phyloP scores from a whole-genome alignment of 139 green algal species.

The Volvox africanus region DNA sequence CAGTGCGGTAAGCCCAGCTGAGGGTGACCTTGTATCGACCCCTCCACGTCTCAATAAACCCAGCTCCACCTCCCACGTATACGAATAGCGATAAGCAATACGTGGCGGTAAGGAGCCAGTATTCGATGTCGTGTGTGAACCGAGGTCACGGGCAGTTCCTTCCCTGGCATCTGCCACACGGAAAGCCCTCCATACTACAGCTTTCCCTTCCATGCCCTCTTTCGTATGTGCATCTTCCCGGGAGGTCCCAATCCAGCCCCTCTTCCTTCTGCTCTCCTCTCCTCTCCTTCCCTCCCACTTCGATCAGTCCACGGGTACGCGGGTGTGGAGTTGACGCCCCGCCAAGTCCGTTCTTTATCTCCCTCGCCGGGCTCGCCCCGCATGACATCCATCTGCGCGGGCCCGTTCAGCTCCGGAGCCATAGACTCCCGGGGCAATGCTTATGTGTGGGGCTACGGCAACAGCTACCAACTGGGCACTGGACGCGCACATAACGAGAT shows the following conservation, averaged over 20 bases:
- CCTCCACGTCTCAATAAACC: too few relatives aligned
- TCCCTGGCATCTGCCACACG: too few relatives aligned
- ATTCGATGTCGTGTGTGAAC: too few relatives aligned
- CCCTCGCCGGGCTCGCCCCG: neutral
- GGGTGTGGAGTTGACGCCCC: slow-evolving; percentile 10
- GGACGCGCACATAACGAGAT: slow-evolving; percentile 50
- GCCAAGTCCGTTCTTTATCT: slow-evolving; percentile 13
- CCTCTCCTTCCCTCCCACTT: neutral
- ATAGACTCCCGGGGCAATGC: slow-evolving; percentile 42
- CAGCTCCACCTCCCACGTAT: too few relatives aligned
- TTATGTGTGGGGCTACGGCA: slow-evolving; percentile 62
- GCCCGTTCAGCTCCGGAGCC: slow-evolving; percentile 50
- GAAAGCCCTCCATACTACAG: too few relatives aligned
- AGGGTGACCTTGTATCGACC: too few relatives aligned
- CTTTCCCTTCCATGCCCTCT: too few relatives aligned
- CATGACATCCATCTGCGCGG: slow-evolving; percentile 42
- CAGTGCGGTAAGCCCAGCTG: too few relatives aligned
- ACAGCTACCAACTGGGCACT: slow-evolving; percentile 58
- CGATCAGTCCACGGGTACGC: slow-evolving; percentile 17
- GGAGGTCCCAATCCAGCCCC: neutral
- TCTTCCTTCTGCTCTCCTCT: neutral
- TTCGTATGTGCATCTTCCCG: too few relatives aligned
- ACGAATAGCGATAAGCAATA: too few relatives aligned
- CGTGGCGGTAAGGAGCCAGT: too few relatives aligned
- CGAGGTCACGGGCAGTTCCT: too few relatives aligned